Evolutionary conservation across 2,329 filamentous ascomycete species (phyloP), one percentile per base, ranked within the genome.

Genomic region (Alternaria postmessia): DNA sequence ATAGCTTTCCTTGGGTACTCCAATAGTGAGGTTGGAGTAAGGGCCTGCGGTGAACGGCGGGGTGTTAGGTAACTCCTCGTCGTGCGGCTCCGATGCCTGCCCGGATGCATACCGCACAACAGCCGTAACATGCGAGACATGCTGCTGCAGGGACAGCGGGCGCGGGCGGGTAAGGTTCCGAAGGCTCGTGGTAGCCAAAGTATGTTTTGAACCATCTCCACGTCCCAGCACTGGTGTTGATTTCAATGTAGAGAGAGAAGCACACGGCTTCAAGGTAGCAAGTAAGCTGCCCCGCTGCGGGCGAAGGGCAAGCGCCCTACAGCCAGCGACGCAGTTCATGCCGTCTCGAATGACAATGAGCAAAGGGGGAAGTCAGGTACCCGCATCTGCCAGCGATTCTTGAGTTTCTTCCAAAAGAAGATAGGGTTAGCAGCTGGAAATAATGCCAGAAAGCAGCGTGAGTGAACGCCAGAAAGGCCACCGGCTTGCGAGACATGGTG

Each of bases 1-100:
- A 70, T 86, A 93, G n/a, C 87, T 90, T 78, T 97, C 93, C 59
- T 86, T 87, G 14, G 92, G 92, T 4, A 95, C 87, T 59, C 93
- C 93, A 48, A 97, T 88, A 4, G 88, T 91, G 57, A 96, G 85
- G 44, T 89, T 83, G 20, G 85, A 81, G 77, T 93, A 96, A 0
- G 92, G 91, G 4, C 75, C 76, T 51, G 75, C 72, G 39, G 72
- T 75, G 59, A 76, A 78, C 38, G 75, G 75, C 47, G 75, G 75
- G 32, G 72, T 67, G 61, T 67, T 75, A 38, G 75, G 72, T 30
- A 72, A 66, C 63, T 78, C 75, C 62, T 77, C 76, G 56, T 73
- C 70, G 62, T 78, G 75, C 67, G 69, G 68, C 57, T 76, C 74
- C 61, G 69, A 59, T 52, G 73, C 70, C 63, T 74, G 66, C 32